Evolutionary conservation across 306 rosid species (phyloP), one percentile per base, ranked within the genome.

Genomic region (Ochetophila trinervis): DNA sequence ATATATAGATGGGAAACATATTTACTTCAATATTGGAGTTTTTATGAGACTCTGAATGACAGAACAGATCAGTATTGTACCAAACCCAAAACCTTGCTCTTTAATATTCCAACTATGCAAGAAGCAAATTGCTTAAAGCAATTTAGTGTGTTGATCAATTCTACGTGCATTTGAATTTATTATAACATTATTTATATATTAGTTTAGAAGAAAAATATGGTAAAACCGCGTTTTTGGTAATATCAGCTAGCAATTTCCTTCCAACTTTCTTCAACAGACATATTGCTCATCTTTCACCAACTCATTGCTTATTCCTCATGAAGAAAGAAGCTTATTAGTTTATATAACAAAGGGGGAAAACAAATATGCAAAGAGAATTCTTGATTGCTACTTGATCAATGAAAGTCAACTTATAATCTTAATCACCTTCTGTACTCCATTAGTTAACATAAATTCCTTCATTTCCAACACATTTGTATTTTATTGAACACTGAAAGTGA

Each of bases 181-280:
- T 40, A 40, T 37, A 5, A 37, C 1, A 1, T 6, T 10, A 37
- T 37, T 8, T 40, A 75, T 51, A 68, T 45, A 45, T 12, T 62
- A 68, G 22, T 49, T 55, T 36, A 58, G 36, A 23, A 59, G 69
- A 68, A 35, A 48, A 66, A 71, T 32, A 69, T 42, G 74, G 71
- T 57, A 67, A 83, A 86, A 82, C 81, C 94, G 94, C 71, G 93
- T 91, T 78, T 84, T 70, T 74, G 89, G 93, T 84, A 60, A 67
- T 75, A 74, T 70, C 60, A 77, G 82, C 34, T 55, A 37, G 79
- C 78, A 70, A 70, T 40, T 73, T 71, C 76, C 7, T 70, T 72
- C 71, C 67, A 40, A 58, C 70, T 72, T 56, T 48, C 79, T 53
- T 17, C 49, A 20, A 66, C 51, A 16, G 50, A 69, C 62, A 45